Conservation (phyloP, 192 early-diverging fungal genomes). For the Entomortierella parvispora region DNA sequence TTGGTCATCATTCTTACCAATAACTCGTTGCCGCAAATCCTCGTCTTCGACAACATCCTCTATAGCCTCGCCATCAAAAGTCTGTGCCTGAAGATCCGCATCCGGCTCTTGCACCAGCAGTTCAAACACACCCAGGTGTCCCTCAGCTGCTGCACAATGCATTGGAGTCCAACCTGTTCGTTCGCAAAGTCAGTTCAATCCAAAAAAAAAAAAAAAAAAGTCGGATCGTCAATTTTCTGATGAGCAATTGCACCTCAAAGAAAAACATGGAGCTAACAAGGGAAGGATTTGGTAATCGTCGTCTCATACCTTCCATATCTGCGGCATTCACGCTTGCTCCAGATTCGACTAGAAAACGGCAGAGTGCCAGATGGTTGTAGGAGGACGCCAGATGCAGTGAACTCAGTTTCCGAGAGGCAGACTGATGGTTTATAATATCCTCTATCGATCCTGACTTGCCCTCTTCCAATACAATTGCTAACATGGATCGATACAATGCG, state of each 20-base stretch:
- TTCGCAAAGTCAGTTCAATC: constrained; percentile 49
- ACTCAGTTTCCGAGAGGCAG: constrained; percentile 36
- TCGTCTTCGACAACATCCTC: constrained; percentile 49
- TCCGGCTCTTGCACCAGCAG: constrained; percentile 46
- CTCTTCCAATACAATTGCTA: constrained; percentile 10
- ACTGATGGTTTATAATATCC: constrained; percentile 45
- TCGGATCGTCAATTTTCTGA: background rate
- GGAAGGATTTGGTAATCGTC: background rate
- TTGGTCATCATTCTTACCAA: constrained; percentile 32
- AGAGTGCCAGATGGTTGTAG: constrained; percentile 44
- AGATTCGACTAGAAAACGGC: constrained; percentile 26
- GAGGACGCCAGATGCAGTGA: constrained; percentile 42
- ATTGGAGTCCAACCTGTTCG: constrained; percentile 73
- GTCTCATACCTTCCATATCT: constrained; percentile 59
- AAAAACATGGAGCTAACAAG: no score
- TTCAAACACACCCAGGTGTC: constrained; percentile 62
- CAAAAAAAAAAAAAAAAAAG: constrained; percentile 40
- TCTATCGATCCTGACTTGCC: constrained; percentile 12
- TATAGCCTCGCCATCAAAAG: constrained; percentile 45
- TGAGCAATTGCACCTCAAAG: no score
- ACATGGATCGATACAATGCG: constrained; percentile 30
- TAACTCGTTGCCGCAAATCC: constrained; percentile 30
- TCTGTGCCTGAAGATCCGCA: constrained; percentile 29
- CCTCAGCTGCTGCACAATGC: constrained; percentile 76
- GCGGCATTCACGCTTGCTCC: constrained; percentile 61